phyloP scores from a whole-genome alignment of 2,329 filamentous ascomycete species.

The Neocucurbitaria cava region DNA sequence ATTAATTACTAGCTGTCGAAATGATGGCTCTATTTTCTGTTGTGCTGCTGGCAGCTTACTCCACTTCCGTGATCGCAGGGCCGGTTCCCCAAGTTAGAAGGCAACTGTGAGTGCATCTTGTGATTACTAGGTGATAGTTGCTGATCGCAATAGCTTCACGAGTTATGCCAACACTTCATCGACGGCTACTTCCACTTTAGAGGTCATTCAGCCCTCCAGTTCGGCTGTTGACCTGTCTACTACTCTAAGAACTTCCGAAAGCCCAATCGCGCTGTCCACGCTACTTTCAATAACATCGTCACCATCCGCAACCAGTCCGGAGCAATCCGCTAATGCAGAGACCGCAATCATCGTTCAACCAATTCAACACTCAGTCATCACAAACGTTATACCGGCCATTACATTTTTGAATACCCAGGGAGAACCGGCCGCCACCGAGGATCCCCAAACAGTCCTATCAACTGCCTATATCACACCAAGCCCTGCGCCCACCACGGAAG shows the following conservation, averaged over 20 bases:
- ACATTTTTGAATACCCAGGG: constrained; percentile 44
- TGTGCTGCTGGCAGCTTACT: constrained; percentile 50
- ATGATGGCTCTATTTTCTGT: constrained; percentile 33
- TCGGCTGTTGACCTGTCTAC: constrained; percentile 1
- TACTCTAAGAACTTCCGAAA: not conserved
- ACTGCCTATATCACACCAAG: constrained; percentile 41
- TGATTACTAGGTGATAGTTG: not conserved
- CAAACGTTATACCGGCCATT: constrained; percentile 33
- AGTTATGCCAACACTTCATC: constrained; percentile 38
- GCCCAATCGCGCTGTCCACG: not conserved
- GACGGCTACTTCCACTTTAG: constrained; percentile 5
- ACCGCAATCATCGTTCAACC: constrained; percentile 45
- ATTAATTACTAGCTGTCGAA: constrained; percentile 28
- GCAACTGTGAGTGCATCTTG: constrained; percentile 33
- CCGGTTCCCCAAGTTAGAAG: constrained; percentile 42
- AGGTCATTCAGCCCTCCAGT: constrained; percentile 1
- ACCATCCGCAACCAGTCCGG: not conserved
- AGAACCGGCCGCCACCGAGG: constrained; percentile 39
- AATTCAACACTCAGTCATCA: constrained; percentile 37
- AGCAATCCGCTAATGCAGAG: constrained; percentile 32
- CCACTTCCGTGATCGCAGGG: constrained; percentile 36
- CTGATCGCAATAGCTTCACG: constrained; percentile 32
- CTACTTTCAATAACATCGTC: not conserved
- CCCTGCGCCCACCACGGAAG: constrained; percentile 16
- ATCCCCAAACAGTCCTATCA: constrained; percentile 35